Evolutionary conservation across 2,329 filamentous ascomycete genomes (phyloP).

Genomic region (Coniochaeta hoffmannii): DNA sequence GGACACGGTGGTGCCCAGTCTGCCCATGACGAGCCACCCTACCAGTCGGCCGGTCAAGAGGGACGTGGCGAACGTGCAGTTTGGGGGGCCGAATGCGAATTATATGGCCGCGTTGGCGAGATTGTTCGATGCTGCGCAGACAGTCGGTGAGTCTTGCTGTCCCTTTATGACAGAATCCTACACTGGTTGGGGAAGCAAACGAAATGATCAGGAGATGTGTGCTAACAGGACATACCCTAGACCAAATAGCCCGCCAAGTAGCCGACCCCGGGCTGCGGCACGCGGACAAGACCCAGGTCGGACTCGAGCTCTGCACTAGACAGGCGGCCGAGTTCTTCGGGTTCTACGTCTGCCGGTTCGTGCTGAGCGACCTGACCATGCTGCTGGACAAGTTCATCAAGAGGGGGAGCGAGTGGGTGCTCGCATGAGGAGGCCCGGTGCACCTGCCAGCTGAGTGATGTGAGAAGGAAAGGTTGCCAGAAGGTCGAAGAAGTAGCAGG

Average conservation of each 20-base stretch:
- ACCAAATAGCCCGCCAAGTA: constrained; percentile 92
- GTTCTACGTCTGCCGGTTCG: constrained; percentile 93
- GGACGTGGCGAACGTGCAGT: constrained; percentile 61
- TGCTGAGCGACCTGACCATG: constrained; percentile 74
- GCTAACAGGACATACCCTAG: constrained; percentile 39
- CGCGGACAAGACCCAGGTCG: constrained; percentile 89
- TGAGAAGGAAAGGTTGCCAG: too few species aligned
- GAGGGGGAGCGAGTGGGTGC: constrained; percentile 90
- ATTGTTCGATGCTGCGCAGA: constrained; percentile 87
- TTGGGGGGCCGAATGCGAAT: constrained; percentile 74
- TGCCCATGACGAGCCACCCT: constrained; percentile 67
- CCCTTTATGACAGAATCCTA: too few species aligned
- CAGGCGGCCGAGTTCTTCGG: constrained; percentile 97
- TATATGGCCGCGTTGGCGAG: constrained; percentile 90
- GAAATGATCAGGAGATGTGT: not conserved
- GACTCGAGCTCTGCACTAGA: constrained; percentile 83
- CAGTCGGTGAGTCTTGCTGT: constrained; percentile 65
- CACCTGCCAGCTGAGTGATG: not conserved
- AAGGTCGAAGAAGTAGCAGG: too few species aligned
- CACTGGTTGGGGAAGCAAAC: not conserved
- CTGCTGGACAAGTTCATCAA: constrained; percentile 97
- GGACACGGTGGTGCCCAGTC: constrained; percentile 59
- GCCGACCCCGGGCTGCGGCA: constrained; percentile 90
- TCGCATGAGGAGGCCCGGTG: constrained; percentile 18
- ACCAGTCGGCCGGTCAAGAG: constrained; percentile 64